Evolutionary conservation across 2,329 filamentous ascomycete genomes (phyloP).

Genomic region (Xylariomycetidae sp.): DNA sequence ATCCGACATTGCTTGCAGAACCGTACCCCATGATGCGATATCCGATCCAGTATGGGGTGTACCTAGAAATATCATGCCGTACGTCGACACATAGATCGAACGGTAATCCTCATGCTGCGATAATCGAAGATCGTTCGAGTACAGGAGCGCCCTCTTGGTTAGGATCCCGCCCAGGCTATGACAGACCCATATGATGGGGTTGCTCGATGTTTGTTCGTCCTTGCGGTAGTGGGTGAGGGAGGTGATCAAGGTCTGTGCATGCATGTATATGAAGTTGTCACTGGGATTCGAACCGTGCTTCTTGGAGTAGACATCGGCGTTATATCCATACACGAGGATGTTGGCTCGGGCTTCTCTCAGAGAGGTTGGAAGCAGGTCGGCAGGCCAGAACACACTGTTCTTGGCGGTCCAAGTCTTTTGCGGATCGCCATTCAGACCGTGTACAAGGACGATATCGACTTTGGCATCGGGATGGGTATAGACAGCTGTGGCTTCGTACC

Average conservation of each 20-base stretch:
- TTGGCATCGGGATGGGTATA: constrained; percentile 55
- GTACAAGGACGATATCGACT: constrained; percentile 65
- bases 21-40: constrained; percentile 61
- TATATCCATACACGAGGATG: constrained; percentile 69
- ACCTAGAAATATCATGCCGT: constrained; percentile 70
- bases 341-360: constrained; percentile 55
- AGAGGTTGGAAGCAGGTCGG: constrained; percentile 59
- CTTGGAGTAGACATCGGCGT: constrained; percentile 57
- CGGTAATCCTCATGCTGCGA: constrained; percentile 60
- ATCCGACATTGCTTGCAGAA: constrained; percentile 64
- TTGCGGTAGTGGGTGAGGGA: constrained; percentile 60
- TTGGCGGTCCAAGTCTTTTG: constrained; percentile 57
- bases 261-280: constrained; percentile 64
- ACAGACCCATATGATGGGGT: constrained; percentile 71
- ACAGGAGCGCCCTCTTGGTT: constrained; percentile 64
- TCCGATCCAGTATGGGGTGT: constrained; percentile 71
- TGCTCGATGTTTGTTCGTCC: constrained; percentile 49
- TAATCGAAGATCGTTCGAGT: constrained; percentile 57
- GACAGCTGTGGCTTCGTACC: constrained; percentile 56
- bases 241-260: constrained; percentile 64
- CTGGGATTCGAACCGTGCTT: constrained; percentile 50
- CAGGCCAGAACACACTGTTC: constrained; percentile 63
- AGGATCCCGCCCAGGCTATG: constrained; percentile 72
- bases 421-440: constrained; percentile 65
- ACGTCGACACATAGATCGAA: constrained; percentile 70